Percentiles rank a stretch among this genome's conserved stretches.
These are phyloP conservation scores for Herpetomonas tarakana DNA, from an alignment of 208 protist genomes.

Conservation along the genomic window DNA sequence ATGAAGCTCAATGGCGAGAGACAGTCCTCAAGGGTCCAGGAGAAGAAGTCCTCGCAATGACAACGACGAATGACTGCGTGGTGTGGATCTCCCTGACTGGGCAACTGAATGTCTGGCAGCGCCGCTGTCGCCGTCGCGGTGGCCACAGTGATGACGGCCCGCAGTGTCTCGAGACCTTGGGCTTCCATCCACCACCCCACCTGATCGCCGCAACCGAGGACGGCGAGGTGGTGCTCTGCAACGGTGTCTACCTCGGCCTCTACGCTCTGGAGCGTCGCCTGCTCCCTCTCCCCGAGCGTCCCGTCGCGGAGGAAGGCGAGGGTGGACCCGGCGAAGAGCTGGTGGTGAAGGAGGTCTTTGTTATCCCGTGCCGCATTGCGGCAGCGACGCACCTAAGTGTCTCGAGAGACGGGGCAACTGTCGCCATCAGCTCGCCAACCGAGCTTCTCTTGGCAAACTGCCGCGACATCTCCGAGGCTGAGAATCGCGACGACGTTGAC, in stretches of 20 bases:
- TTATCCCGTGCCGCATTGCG: not conserved
- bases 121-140: not conserved
- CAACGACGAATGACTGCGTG: not conserved
- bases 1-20: too few species aligned
- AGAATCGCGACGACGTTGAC: not conserved
- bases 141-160: not conserved
- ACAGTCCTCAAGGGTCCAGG: too few species aligned
- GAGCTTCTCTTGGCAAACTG: not conserved
- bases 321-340: not conserved
- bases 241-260: slow-evolving; percentile 2
- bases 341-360: not conserved
- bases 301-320: not conserved
- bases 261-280: not conserved
- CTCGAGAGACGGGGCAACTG: slow-evolving; percentile 2
- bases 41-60: not conserved
- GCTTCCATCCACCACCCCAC: not conserved
- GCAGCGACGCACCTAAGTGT: not conserved
- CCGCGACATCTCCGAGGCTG: not conserved
- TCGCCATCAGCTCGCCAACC: not conserved
- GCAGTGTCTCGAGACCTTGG: not conserved
- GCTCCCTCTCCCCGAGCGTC: not conserved
- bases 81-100: not conserved
- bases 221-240: slow-evolving; percentile 1
- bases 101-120: not conserved
- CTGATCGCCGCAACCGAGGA: slow-evolving; percentile 1